Base-by-base conservation (phyloP, 2,329 filamentous ascomycete species). In the Alternaria sp. region DNA sequence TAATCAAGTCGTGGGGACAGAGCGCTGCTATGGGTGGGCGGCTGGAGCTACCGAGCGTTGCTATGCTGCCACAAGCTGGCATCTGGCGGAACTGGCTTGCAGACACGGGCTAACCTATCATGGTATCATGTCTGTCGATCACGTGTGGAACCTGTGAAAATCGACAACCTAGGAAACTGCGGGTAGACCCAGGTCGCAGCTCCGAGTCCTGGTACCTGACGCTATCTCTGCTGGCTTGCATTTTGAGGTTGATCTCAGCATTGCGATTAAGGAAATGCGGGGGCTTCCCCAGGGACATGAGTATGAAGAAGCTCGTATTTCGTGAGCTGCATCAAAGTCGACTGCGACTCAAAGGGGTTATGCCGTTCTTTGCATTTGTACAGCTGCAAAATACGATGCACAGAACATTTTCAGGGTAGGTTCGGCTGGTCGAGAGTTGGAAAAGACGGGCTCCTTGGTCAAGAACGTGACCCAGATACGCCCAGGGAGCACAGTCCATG, bases 111-210 rank as follows among this genome's bases (percentile, higher is more conserved):
- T 61, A 61, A 25, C 49, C 44, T 12, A 2, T 25, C 48, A n/a
- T 0, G 59, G 59, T 10, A 58, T 18, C 22, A 16, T 28, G 12
- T 16, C 34, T 43, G 59, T 38, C 59, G 59, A 61, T 61, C 59
- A 61, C 59, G 59, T 61, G 59, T 61, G 59, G 59, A 57, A 61
- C 59, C 54, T 54, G 36, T 57, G 59, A 61, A 61, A 61, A 61
- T 60, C 57, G 54, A 48, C 52, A 56, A 56, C 48, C 52, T 54
- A 36, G 57, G 57, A 50, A 50, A 36, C 46, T 54, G 38, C 50
- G 50, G 50, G 50, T 52, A 41, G 27, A 44, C 38, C 36, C 51
- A 43, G 59, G 53, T 56, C 53, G 49, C 30, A 57, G 32, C 32
- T 50, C 46, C 22, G 12, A 43, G 46, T 40, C 36, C n/a, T 40